Percentiles rank a stretch among this genome's conserved stretches.
phyloP scores from a whole-genome alignment of 2,329 filamentous ascomycete genomes.

The Aureobasidium sp. region DNA sequence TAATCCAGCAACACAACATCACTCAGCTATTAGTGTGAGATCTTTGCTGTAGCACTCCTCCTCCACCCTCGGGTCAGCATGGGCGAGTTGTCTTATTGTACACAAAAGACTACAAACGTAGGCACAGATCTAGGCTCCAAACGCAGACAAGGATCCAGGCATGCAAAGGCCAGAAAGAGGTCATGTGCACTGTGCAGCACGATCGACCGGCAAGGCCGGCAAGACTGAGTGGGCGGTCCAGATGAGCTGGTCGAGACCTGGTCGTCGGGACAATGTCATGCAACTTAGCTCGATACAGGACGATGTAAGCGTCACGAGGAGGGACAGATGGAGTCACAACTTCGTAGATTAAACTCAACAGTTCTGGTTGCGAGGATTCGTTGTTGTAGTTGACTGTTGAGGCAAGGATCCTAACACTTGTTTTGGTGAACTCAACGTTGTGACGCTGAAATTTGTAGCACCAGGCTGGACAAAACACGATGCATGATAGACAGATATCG shows the following conservation, averaged over 20 bases:
- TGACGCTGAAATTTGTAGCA: too few species aligned
- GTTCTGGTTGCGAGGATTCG: background rate
- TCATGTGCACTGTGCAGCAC: background rate
- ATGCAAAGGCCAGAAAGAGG: background rate
- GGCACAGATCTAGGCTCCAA: too few species aligned
- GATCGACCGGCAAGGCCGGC: background rate
- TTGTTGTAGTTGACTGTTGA: background rate
- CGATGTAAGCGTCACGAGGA: background rate
- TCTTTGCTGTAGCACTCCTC: background rate
- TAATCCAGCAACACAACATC: background rate
- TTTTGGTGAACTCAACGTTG: too few species aligned
- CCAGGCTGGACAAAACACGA: too few species aligned
- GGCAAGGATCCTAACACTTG: background rate
- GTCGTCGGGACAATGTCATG: background rate
- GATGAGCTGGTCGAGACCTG: background rate
- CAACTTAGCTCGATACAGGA: background rate
- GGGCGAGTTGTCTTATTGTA: background rate
- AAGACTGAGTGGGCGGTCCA: background rate
- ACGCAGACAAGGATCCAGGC: too few species aligned
- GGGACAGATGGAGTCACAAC: background rate
- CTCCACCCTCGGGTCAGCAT: background rate
- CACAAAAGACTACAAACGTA: background rate
- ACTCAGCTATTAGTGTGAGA: background rate
- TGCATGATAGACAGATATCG: too few species aligned
- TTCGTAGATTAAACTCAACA: background rate